These are phyloP conservation scores for Phytophthora hybrid DNA, from an alignment of 352 stramenopile genomes.

Conservation along the genomic window DNA sequence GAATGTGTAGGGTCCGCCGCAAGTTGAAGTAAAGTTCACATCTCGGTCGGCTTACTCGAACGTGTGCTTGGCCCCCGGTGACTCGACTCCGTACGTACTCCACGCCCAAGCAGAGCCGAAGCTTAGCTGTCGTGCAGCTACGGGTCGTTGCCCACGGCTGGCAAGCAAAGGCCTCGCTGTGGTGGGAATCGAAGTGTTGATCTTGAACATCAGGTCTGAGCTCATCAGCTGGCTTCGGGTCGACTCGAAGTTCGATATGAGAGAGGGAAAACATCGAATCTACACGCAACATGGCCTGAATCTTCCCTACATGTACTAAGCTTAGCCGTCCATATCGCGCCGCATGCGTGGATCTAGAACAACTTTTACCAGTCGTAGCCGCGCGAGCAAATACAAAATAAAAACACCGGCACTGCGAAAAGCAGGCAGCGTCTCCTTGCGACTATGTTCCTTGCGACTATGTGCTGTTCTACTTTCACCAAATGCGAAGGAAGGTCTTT, in stretches of 20 bases:
- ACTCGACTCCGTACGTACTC: too few relatives aligned
- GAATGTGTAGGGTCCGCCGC: not conserved
- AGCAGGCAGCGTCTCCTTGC: not conserved
- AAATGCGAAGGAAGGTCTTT: not conserved
- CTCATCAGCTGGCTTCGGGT: not conserved
- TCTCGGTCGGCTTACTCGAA: not conserved
- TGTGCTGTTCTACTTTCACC: not conserved
- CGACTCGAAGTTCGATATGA: not conserved
- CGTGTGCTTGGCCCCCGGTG: too few relatives aligned
- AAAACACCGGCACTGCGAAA: conserved; percentile 2
- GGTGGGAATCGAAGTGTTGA: conserved; percentile 1
- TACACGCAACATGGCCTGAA: not conserved
- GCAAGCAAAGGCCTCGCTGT: not conserved
- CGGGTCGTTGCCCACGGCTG: too few relatives aligned
- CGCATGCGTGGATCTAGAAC: not conserved
- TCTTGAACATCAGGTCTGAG: conserved; percentile 1
- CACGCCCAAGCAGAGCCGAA: too few relatives aligned
- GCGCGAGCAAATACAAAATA: not conserved
- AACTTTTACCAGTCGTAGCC: conserved; percentile 1
- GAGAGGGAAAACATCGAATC: not conserved
- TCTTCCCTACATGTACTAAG: too few relatives aligned
- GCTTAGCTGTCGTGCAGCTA: too few relatives aligned
- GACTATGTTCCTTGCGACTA: not conserved
- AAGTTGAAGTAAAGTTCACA: conserved; percentile 1
- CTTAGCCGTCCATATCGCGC: not conserved